Percentiles rank a stretch among this genome's conserved stretches.
phyloP scores from a whole-genome alignment of 2,329 filamentous ascomycete genomes.

The Hypoxylon sp. region DNA sequence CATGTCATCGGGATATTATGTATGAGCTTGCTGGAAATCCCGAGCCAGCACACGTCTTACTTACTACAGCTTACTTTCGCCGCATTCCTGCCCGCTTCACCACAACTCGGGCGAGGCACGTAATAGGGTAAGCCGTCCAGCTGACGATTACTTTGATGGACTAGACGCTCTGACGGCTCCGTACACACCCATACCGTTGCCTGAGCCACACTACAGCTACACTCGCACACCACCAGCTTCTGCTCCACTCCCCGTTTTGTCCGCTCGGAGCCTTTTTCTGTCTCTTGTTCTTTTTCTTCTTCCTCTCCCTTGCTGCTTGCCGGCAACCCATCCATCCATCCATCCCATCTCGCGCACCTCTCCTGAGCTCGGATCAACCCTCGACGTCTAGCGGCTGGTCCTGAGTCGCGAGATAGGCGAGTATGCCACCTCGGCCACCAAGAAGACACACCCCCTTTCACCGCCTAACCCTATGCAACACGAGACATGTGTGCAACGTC shows the following conservation, averaged over 20 bases:
- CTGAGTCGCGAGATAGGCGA: constrained; percentile 30
- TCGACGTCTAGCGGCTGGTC: constrained; percentile 11
- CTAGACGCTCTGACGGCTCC: neutral
- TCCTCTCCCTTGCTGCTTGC: too few relatives aligned
- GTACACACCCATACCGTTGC: constrained; percentile 13
- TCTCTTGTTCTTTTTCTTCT: too few relatives aligned
- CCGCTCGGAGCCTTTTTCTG: constrained; percentile 18
- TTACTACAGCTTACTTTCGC: constrained; percentile 26
- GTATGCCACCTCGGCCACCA: constrained; percentile 27
- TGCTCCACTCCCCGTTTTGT: constrained; percentile 25
- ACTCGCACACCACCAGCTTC: constrained; percentile 29
- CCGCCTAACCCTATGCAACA: constrained; percentile 30
- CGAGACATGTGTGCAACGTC: constrained; percentile 22
- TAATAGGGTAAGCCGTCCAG: constrained; percentile 29
- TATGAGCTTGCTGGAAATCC: constrained; percentile 20
- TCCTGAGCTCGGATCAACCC: constrained; percentile 14
- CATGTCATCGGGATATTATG: constrained; percentile 23
- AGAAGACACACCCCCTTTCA: too few relatives aligned
- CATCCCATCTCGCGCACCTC: constrained; percentile 19
- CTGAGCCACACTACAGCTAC: neutral
- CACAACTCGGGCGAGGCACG: constrained; percentile 14
- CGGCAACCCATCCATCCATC: constrained; percentile 12
- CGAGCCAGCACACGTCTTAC: too few relatives aligned
- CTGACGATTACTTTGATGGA: constrained; percentile 28
- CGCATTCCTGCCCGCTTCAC: constrained; percentile 31